Conservation (phyloP, 495 filamentous ascomycete species). For the Pseudevernia furfuracea region DNA sequence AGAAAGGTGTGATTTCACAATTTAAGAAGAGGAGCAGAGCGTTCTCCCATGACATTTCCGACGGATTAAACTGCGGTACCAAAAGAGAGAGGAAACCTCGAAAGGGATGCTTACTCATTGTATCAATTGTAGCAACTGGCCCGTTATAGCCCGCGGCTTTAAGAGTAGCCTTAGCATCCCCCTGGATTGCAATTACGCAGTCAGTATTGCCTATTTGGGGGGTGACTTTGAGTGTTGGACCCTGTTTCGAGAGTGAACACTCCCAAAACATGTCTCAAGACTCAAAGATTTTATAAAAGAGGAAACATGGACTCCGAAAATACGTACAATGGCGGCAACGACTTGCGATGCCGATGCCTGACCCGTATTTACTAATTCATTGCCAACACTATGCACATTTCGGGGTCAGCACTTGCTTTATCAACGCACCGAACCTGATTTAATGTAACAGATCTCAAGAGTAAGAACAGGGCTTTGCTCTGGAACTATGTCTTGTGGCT, state of each 20-base stretch:
- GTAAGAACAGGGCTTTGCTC: background rate
- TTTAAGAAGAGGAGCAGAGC: background rate
- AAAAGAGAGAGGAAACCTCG: background rate
- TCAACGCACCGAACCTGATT: background rate
- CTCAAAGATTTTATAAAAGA: too few species aligned
- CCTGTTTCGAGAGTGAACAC: too few species aligned
- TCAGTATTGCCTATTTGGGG: too few species aligned
- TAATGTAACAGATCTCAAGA: background rate
- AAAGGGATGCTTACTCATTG: constrained; percentile 37
- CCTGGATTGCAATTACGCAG: background rate
- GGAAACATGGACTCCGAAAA: too few species aligned
- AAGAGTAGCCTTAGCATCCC: constrained; percentile 48
- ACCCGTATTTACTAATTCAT: constrained; percentile 67
- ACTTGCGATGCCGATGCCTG: constrained; percentile 45
- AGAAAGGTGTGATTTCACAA: background rate
- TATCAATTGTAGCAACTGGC: constrained; percentile 73
- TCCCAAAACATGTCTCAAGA: too few species aligned
- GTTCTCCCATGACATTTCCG: background rate
- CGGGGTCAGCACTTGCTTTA: background rate
- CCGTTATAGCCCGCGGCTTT: constrained; percentile 59
- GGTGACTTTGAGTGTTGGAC: too few species aligned
- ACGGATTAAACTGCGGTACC: background rate
- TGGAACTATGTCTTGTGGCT: background rate
- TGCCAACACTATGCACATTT: constrained; percentile 51
- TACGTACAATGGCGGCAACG: constrained; percentile 39